These are phyloP conservation scores for Lupinus albus DNA, from an alignment of 306 rosid species.

Conservation along the genomic window DNA sequence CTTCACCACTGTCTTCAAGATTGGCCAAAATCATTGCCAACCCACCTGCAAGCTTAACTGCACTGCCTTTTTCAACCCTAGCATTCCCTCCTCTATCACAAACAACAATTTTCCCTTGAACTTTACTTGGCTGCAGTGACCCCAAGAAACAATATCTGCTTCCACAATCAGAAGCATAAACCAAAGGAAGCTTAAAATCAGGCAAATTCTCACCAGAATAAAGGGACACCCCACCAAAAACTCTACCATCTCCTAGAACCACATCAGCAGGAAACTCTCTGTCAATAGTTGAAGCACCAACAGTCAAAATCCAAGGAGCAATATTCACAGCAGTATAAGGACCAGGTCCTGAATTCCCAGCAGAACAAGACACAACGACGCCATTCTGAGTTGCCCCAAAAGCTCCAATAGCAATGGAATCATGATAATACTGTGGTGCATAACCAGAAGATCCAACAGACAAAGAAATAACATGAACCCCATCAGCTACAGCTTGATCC, in stretches of 20 bases:
- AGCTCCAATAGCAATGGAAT: conserved; percentile 82
- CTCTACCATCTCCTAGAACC: conserved; percentile 61
- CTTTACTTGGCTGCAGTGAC: conserved; percentile 51
- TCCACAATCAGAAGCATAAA: conserved; percentile 65
- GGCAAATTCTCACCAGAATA: conserved; percentile 60
- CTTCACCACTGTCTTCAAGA: conserved; percentile 63
- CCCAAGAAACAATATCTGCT: conserved; percentile 57
- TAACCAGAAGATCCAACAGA: conserved; percentile 75
- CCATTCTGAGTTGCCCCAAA: conserved; percentile 71
- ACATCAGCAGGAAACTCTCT: conserved; percentile 82
- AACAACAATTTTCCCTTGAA: conserved; percentile 75
- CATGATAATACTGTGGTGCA: conserved; percentile 57
- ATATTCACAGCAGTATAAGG: conserved; percentile 71
- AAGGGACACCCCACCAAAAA: conserved; percentile 68
- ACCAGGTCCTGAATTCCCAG: conserved; percentile 81
- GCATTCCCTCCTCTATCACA: conserved; percentile 92
- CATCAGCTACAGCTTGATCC: conserved; percentile 85
- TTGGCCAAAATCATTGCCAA: conserved; percentile 72
- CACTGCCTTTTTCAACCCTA: conserved; percentile 75
- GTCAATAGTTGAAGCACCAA: conserved; percentile 84
- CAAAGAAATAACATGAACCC: conserved; percentile 73
- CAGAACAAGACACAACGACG: conserved; percentile 80
- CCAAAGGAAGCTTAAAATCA: conserved; percentile 58
- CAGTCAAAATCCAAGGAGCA: conserved; percentile 91
- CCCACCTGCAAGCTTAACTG: conserved; percentile 79